A percentile compares a stretch with the other conserved stretches of the same genome.
These are phyloP conservation scores for Ogataea paraovalis DNA, from an alignment of 805 yeast genomes.

Conservation along the genomic window DNA sequence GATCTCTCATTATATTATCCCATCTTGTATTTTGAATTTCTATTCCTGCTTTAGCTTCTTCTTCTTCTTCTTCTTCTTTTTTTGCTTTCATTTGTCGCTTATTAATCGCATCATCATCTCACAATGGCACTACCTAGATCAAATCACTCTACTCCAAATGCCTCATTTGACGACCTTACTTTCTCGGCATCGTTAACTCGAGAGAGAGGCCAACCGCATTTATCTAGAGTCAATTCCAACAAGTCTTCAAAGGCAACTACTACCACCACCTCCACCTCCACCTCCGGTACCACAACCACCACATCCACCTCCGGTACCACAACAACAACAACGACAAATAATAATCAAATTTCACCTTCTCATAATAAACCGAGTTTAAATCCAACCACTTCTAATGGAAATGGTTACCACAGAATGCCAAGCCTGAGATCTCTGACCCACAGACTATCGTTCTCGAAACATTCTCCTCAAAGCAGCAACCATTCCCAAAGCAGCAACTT, in stretches of 20 bases:
- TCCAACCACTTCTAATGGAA: neutral
- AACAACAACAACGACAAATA: too few species aligned
- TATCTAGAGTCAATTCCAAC: neutral
- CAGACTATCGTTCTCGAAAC: conserved; percentile 28
- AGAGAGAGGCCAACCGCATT: neutral
- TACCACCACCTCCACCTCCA: neutral
- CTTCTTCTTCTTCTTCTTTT: too few species aligned
- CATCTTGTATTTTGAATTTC: too few species aligned
- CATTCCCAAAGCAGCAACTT: conserved; percentile 15
- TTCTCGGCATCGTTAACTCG: neutral
- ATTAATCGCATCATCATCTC: neutral
- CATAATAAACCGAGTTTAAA: neutral
- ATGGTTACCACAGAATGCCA: conserved; percentile 9
- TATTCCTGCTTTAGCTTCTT: too few species aligned
- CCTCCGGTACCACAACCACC: neutral
- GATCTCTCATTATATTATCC: too few species aligned
- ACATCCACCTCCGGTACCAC: neutral
- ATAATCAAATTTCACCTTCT: neutral
- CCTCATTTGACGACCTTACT: neutral
- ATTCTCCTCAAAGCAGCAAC: conserved; percentile 11
- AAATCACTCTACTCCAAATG: conserved; percentile 1
- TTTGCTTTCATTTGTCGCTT: too few species aligned
- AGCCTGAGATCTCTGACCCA: conserved; percentile 22
- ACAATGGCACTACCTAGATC: neutral
- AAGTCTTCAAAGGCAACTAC: neutral